Percentiles rank a stretch among this genome's conserved stretches.
Conservation (phyloP, 202 grass and related monocot genomes). For the Schoenoplectus tabernaemontani region DNA sequence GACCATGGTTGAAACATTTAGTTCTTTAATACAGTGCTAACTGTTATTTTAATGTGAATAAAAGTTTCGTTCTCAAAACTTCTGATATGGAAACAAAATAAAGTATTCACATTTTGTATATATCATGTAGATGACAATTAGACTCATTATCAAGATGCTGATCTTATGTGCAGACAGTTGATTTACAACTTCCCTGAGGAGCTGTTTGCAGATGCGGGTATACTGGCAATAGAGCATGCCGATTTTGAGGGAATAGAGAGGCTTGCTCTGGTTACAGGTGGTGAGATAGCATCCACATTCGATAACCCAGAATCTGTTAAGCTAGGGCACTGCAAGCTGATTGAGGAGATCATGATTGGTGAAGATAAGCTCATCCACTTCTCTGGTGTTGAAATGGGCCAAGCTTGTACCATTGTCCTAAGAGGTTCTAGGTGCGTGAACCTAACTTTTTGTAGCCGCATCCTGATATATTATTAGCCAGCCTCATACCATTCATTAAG, state of each 20-base stretch:
- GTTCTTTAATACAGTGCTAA: too few species aligned
- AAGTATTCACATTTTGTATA: background rate
- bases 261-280: conserved; percentile 78
- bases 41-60: background rate
- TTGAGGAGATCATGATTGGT: conserved; percentile 98
- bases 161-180: conserved; percentile 38
- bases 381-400: conserved; percentile 74
- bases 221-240: conserved; percentile 93
- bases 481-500: too few species aligned
- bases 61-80: background rate
- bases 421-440: conserved; percentile 69
- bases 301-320: conserved; percentile 95
- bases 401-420: conserved; percentile 90
- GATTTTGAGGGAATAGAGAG: conserved; percentile 97
- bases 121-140: background rate
- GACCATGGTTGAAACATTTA: too few species aligned
- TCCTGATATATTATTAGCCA: background rate
- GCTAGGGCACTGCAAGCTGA: conserved; percentile 86
- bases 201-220: conserved; percentile 88
- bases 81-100: background rate
- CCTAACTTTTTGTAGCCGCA: background rate
- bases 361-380: conserved; percentile 91
- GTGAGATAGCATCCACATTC: conserved; percentile 93
- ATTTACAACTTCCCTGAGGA: conserved; percentile 99
- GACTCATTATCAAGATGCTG: background rate